These are phyloP conservation scores for Leccinum imitatum DNA, from an alignment of 768 basidiomycete species.

Conservation along the genomic window DNA sequence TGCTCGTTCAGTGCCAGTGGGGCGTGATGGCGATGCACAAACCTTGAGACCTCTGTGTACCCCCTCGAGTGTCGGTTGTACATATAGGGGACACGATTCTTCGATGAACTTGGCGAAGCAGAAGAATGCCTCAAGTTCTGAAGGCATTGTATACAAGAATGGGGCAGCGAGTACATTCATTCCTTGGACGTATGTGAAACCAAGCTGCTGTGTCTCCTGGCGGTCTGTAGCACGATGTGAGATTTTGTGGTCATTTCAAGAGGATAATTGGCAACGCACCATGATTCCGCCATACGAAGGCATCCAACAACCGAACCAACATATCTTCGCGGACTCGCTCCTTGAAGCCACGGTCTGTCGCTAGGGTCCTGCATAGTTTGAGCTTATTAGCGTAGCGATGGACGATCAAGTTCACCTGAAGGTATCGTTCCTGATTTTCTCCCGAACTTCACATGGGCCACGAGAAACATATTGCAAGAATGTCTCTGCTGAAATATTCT, in stretches of 20 bases:
- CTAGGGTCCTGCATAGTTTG: slow-evolving; percentile 59
- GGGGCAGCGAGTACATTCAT: slow-evolving; percentile 99
- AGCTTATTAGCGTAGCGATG: background rate
- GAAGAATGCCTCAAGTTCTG: slow-evolving; percentile 97
- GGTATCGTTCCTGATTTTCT: slow-evolving; percentile 95
- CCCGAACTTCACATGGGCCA: slow-evolving; percentile 83
- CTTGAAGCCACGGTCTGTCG: slow-evolving; percentile 97
- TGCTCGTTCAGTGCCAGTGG: background rate
- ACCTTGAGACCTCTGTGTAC: slow-evolving; percentile 95
- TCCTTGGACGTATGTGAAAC: slow-evolving; percentile 96
- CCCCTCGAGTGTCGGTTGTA: slow-evolving; percentile 93
- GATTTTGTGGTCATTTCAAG: background rate
- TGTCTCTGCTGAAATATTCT: slow-evolving; percentile 70
- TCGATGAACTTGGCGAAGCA: slow-evolving; percentile 98
- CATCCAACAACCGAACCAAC: slow-evolving; percentile 94
- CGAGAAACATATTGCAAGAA: slow-evolving; percentile 78
- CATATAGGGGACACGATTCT: slow-evolving; percentile 92
- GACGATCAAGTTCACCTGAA: slow-evolving; percentile 62
- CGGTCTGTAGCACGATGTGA: slow-evolving; percentile 47
- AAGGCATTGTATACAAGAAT: slow-evolving; percentile 96
- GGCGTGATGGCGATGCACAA: slow-evolving; percentile 18
- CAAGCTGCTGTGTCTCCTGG: slow-evolving; percentile 75
- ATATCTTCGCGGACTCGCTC: slow-evolving; percentile 96
- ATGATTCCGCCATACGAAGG: slow-evolving; percentile 95
- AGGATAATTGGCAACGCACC: slow-evolving; percentile 43